These are phyloP conservation scores for Aspergillus ustus DNA, from an alignment of 2,329 filamentous ascomycete genomes.

Conservation along the genomic window DNA sequence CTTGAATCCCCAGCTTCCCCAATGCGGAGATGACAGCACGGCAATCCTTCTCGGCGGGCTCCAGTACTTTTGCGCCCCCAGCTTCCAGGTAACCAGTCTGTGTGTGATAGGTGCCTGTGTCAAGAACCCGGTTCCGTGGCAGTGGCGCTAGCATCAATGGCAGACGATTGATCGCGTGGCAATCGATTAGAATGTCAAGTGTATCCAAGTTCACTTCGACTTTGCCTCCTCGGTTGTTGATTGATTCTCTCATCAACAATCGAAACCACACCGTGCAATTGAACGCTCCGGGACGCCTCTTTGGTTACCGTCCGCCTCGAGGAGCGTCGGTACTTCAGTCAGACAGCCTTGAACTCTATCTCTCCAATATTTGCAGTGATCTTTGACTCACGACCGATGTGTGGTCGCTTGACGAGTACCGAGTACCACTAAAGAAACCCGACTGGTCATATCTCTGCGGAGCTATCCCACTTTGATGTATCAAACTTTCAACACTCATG, in stretches of 20 bases:
- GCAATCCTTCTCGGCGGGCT: neutral
- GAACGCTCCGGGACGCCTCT: too few species aligned
- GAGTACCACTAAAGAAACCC: neutral
- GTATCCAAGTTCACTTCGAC: neutral
- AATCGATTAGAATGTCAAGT: neutral
- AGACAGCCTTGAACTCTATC: neutral
- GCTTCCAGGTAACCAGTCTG: neutral
- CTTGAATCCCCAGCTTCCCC: neutral
- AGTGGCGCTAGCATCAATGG: conserved; percentile 3
- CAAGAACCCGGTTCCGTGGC: neutral
- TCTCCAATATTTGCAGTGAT: neutral
- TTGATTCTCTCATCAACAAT: neutral
- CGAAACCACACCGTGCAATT: too few species aligned
- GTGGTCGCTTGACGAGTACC: neutral
- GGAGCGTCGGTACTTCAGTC: neutral
- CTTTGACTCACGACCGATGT: neutral
- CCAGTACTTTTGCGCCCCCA: neutral
- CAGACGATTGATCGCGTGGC: conserved; percentile 1
- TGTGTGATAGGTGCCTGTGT: conserved; percentile 10
- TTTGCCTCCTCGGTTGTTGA: neutral
- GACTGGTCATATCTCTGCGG: neutral
- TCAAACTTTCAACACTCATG: neutral
- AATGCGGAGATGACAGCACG: neutral
- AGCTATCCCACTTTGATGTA: neutral
- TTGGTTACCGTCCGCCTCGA: neutral